Conservation (phyloP, 106 monocot genomes). For the Vanilla planifolia region DNA sequence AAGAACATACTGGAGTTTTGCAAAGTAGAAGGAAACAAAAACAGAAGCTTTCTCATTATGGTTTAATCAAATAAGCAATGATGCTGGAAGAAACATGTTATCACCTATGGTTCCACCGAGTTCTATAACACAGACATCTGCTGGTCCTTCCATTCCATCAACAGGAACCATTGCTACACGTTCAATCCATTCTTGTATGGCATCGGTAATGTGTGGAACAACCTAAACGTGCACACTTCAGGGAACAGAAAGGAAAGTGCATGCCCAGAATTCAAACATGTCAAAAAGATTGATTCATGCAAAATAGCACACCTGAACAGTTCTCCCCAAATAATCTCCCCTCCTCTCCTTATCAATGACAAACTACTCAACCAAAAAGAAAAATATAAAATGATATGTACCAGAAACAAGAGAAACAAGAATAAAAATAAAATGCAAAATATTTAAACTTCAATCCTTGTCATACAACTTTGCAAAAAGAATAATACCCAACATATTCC, state of each 20-base stretch:
- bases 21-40: too few relatives aligned
- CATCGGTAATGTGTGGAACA: slow-evolving; percentile 81
- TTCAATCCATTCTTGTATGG: slow-evolving; percentile 94
- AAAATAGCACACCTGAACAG: slow-evolving; percentile 52
- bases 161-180: slow-evolving; percentile 69
- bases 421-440: slow-evolving; percentile 4
- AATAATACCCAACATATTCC: neutral
- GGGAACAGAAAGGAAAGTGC: neutral
- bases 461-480: neutral
- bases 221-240: slow-evolving; percentile 31
- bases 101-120: slow-evolving; percentile 94
- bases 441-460: neutral
- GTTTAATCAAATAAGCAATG: neutral
- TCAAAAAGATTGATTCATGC: neutral
- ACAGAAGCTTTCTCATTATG: too few relatives aligned
- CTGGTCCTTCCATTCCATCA: slow-evolving; percentile 79
- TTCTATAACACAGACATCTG: slow-evolving; percentile 92
- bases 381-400: neutral
- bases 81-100: neutral
- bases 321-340: slow-evolving; percentile 71
- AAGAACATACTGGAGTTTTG: slow-evolving; percentile 1
- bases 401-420: too few relatives aligned
- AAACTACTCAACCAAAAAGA: slow-evolving; percentile 26
- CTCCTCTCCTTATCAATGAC: slow-evolving; percentile 67
- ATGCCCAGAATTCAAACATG: neutral